phyloP scores from a whole-genome alignment of 2,329 filamentous ascomycete species.

The Chaetomiaceae sp. region DNA sequence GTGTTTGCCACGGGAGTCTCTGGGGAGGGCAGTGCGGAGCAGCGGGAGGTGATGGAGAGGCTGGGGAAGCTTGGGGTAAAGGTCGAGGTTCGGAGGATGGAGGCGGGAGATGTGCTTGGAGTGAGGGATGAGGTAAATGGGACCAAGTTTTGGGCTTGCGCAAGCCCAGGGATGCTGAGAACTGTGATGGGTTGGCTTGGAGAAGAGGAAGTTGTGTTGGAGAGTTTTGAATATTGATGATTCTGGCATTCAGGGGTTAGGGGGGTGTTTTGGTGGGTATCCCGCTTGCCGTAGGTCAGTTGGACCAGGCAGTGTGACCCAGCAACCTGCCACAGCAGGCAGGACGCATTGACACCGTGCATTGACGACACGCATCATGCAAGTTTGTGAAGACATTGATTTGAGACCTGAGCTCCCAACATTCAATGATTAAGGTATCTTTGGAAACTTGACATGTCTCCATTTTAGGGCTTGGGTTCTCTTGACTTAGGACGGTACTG shows the following conservation, averaged over 20 bases:
- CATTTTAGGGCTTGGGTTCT: too few species aligned
- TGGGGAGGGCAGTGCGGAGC: constrained; percentile 25
- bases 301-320: neutral
- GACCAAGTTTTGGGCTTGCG: constrained; percentile 51
- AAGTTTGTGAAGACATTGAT: too few species aligned
- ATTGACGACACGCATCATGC: neutral
- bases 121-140: constrained; percentile 29
- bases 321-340: too few species aligned
- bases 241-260: neutral
- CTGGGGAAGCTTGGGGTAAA: constrained; percentile 34
- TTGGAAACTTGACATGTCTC: too few species aligned
- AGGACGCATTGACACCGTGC: neutral
- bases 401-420: too few species aligned
- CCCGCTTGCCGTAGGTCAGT: too few species aligned
- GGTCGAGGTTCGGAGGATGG: constrained; percentile 38
- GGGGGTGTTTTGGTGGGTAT: neutral
- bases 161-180: constrained; percentile 40
- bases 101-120: constrained; percentile 39
- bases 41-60: constrained; percentile 34
- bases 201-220: constrained; percentile 51
- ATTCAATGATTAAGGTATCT: too few species aligned
- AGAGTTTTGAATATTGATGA: constrained; percentile 57
- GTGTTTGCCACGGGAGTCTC: constrained; percentile 60
- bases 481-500: too few species aligned
- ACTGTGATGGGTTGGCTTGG: constrained; percentile 48